These are phyloP conservation scores for Triticum monococcum DNA, from an alignment of 176 grass and related monocot genomes.

Conservation along the genomic window DNA sequence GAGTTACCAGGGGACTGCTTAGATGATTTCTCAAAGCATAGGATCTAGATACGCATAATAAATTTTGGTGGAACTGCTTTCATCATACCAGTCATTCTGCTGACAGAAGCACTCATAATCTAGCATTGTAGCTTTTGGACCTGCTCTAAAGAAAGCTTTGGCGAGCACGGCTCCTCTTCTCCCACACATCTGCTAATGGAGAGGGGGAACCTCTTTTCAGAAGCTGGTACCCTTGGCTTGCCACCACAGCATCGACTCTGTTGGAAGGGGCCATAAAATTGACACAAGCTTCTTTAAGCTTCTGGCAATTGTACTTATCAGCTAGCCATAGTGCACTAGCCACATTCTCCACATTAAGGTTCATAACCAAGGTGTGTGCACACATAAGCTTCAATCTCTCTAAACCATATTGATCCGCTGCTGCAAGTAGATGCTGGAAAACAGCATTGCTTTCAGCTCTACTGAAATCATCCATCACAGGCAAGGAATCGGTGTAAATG, in stretches of 20 bases:
- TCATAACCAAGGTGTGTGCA: background rate
- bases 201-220: constrained; percentile 11
- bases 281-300: constrained; percentile 28
- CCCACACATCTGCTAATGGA: constrained; percentile 11
- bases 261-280: constrained; percentile 15
- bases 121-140: background rate
- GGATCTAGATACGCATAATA: background rate
- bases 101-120: background rate
- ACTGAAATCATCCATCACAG: background rate
- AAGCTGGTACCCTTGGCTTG: constrained; percentile 19
- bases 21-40: background rate
- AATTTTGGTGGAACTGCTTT: background rate
- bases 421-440: constrained; percentile 21
- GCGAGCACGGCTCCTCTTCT: constrained; percentile 4
- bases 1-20: background rate
- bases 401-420: constrained; percentile 27
- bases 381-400: constrained; percentile 34
- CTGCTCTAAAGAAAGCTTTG: background rate
- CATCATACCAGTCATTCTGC: background rate
- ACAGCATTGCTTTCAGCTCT: background rate
- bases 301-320: background rate
- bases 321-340: background rate
- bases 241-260: constrained; percentile 9
- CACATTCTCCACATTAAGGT: constrained; percentile 21
- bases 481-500: constrained; percentile 36